Percentiles rank a stretch among this genome's conserved stretches.
Conservation (phyloP, 805 yeast species). For the Metschnikowia santaceciliae region DNA sequence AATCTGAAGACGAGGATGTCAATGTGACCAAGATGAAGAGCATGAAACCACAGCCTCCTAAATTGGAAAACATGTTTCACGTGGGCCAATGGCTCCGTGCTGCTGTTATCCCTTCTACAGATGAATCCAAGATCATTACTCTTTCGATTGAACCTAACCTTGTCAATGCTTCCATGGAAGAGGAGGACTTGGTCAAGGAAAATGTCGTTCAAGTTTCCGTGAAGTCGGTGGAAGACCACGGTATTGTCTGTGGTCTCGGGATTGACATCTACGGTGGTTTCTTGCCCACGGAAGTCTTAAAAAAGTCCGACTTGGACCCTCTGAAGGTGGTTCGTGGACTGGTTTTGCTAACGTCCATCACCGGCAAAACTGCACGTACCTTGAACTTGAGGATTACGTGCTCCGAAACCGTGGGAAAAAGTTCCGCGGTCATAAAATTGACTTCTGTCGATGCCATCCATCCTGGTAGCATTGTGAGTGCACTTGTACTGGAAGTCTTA, state of each 20-base stretch:
- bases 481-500: constrained; percentile 57
- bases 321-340: constrained; percentile 53
- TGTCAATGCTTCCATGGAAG: constrained; percentile 58
- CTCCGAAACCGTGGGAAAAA: constrained; percentile 44
- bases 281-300: constrained; percentile 65
- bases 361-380: constrained; percentile 48
- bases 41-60: constrained; percentile 48
- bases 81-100: constrained; percentile 89
- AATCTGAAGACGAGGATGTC: constrained; percentile 29
- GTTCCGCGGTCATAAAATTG: constrained; percentile 46
- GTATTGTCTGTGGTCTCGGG: constrained; percentile 74
- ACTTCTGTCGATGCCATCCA: constrained; percentile 75
- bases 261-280: constrained; percentile 59
- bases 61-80: constrained; percentile 48
- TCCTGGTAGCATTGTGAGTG: constrained; percentile 82
- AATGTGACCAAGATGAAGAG: constrained; percentile 23
- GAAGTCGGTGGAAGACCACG: constrained; percentile 86
- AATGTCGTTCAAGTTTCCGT: constrained; percentile 72
- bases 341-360: constrained; percentile 56
- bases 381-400: constrained; percentile 51
- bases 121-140: constrained; percentile 50
- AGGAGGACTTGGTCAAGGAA: constrained; percentile 63
- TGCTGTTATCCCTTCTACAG: constrained; percentile 53
- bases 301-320: constrained; percentile 31
- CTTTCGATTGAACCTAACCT: constrained; percentile 69